Base-by-base conservation (phyloP, 2,329 filamentous ascomycete species). In the Pseudogymnoascus sp. region DNA sequence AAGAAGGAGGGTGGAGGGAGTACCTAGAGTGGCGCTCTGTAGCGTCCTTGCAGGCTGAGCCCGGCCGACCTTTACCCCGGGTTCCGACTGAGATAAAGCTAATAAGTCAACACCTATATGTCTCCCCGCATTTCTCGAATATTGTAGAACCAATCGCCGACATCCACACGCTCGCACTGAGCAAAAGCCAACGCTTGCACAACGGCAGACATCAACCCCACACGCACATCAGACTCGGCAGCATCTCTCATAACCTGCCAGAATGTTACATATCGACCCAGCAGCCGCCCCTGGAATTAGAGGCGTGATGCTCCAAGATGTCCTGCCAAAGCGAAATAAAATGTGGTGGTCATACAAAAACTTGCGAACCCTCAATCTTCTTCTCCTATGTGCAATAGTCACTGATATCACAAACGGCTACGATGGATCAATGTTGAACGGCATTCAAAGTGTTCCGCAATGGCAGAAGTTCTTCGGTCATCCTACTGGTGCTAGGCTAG, bases 391-490 rank as follows among this genome's bases (percentile, higher is more conserved):
- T 43, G 63, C 63, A 33, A 59, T 65, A 14, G 37, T 65, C 14
- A 63, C 46, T 14, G 61, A 65, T 59, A 65, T 63, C 63, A 63
- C 63, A 33, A 65, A 62, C 28, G 63, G 63, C 19, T 65, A 63
- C 33, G 64, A 65, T 60, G 62, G 62, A 31, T 56, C 38, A 6
- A 69, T 78, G 64, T 73, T 78, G 70, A 78, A 78, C 63, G 75
- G 75, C 60, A 65, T 78, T 33, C 75, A 78, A 66, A 74, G 76
- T 1, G 75, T 81, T 63, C 64, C 67, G 1, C 71, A 73, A 59
- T 80, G 78, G 78, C 68, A 75, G 61, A 65, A 72, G 8, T 75
- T 38, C 59, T 65, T 65, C 38, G 62, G 38, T 11, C 16, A 59
- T 31, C 64, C 64, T 24, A 50, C 38, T 22, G 64, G 64, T n/a